Conservation (phyloP, 805 yeast genomes). For the Ogataea allantospora region DNA sequence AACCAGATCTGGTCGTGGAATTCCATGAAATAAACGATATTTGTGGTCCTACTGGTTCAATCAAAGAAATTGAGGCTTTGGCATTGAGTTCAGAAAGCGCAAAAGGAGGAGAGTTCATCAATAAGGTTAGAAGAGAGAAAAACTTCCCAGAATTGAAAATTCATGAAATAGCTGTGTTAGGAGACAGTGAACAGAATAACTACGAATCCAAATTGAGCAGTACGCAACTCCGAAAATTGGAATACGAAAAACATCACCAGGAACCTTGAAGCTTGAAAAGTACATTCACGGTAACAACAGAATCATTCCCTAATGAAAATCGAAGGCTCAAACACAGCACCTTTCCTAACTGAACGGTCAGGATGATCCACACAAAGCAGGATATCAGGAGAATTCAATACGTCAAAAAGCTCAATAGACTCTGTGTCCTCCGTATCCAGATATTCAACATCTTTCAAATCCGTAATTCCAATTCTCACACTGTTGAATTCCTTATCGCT, state of each 20-base stretch:
- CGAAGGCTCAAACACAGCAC: conserved; percentile 51
- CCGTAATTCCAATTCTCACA: conserved; percentile 62
- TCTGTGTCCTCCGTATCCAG: conserved; percentile 52
- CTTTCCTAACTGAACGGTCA: conserved; percentile 66
- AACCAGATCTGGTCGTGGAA: conserved; percentile 47
- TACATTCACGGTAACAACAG: conserved; percentile 6
- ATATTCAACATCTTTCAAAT: conserved; percentile 35
- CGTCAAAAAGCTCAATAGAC: conserved; percentile 54
- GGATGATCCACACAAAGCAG: conserved; percentile 83
- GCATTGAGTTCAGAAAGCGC: conserved; percentile 80
- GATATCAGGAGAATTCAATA: conserved; percentile 31
- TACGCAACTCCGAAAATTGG: conserved; percentile 63
- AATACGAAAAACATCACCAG: conserved; percentile 22
- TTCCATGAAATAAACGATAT: conserved; percentile 72
- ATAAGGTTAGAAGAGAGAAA: conserved; percentile 56
- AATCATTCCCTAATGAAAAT: conserved; percentile 48
- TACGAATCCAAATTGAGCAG: conserved; percentile 82
- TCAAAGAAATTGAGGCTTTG: conserved; percentile 71
- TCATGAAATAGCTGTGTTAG: conserved; percentile 61
- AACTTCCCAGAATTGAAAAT: conserved; percentile 53
- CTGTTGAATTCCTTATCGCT: conserved; percentile 80
- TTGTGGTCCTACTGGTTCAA: conserved; percentile 89
- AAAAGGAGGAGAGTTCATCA: conserved; percentile 71
- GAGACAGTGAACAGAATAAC: conserved; percentile 42
- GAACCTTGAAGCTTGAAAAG: neutral